Conservation (phyloP, 352 stramenopile genomes). For the Globisporangium orthogonon region DNA sequence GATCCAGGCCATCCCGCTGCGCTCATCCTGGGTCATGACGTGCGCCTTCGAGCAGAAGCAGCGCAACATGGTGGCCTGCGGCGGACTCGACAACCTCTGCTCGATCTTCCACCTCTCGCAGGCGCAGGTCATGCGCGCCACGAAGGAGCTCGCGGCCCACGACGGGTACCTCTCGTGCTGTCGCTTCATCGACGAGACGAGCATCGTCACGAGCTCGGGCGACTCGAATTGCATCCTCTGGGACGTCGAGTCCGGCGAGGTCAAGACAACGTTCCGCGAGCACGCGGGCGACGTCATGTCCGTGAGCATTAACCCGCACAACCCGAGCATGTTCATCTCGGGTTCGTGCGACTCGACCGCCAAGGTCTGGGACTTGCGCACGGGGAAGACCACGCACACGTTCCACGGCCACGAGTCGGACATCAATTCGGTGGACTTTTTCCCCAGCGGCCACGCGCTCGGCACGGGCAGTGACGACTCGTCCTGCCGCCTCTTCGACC, state of each 20-base stretch:
- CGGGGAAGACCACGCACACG: constrained; percentile 93
- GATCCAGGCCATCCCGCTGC: constrained; percentile 94
- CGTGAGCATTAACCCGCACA: constrained; percentile 92
- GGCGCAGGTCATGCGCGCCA: constrained; percentile 86
- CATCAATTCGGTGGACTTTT: constrained; percentile 98
- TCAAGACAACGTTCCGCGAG: constrained; percentile 95
- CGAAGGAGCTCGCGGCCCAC: constrained; percentile 95
- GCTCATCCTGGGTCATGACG: constrained; percentile 99
- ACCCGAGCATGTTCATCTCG: constrained; percentile 96
- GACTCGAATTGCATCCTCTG: constrained; percentile 99
- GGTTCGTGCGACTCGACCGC: constrained; percentile 95
- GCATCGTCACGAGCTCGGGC: constrained; percentile 92
- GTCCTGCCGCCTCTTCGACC: constrained; percentile 95
- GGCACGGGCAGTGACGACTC: constrained; percentile 97
- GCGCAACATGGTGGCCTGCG: constrained; percentile 96
- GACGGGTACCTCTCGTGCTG: constrained; percentile 98
- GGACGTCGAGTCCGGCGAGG: constrained; percentile 93
- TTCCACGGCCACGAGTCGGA: constrained; percentile 97
- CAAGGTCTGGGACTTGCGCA: constrained; percentile 98
- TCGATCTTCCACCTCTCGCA: constrained; percentile 97
- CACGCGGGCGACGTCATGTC: constrained; percentile 98
- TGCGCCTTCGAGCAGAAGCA: constrained; percentile 98
- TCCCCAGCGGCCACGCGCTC: constrained; percentile 93
- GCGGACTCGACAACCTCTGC: constrained; percentile 98
- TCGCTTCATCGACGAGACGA: constrained; percentile 94